A percentile compares a stretch with the other conserved stretches of the same genome.
These are phyloP conservation scores for Haplosporangium sp. DNA, from an alignment of 371 early-diverging fungal species.

Conservation along the genomic window DNA sequence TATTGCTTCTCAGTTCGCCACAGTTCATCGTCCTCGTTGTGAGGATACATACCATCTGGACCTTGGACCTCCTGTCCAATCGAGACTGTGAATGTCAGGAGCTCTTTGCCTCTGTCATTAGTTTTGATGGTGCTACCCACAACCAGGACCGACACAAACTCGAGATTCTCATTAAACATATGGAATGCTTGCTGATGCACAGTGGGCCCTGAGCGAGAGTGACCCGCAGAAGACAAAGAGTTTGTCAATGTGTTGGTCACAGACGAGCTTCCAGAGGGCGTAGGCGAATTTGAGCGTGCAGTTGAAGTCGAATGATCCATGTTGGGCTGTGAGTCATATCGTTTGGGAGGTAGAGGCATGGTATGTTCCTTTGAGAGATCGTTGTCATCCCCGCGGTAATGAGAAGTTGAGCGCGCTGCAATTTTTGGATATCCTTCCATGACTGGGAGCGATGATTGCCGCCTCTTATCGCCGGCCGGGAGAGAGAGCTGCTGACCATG, in stretches of 20 bases:
- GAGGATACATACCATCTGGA: conserved; percentile 34
- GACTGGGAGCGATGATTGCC: conserved; percentile 23
- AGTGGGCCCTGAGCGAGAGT: conserved; percentile 8
- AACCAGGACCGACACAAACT: conserved; percentile 55
- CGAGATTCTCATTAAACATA: conserved; percentile 34
- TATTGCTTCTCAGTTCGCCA: conserved; percentile 89
- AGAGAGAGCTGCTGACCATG: conserved; percentile 2
- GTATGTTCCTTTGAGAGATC: conserved; percentile 16
- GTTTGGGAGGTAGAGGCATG: conserved; percentile 28
- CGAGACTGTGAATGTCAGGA: conserved; percentile 63
- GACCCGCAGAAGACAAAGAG: conserved; percentile 1
- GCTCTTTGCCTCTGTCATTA: conserved; percentile 79
- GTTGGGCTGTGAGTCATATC: conserved; percentile 35
- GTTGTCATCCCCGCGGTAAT: conserved; percentile 30
- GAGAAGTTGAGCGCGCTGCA: conserved; percentile 40
- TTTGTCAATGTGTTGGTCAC: conserved; percentile 12
- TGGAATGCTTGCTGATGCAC: conserved; percentile 35
- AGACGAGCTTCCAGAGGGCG: conserved; percentile 48
- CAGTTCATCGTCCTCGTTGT: conserved; percentile 60
- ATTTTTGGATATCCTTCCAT: conserved; percentile 38
- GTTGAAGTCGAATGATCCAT: conserved; percentile 8
- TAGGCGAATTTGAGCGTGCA: conserved; percentile 33
- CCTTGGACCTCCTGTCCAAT: conserved; percentile 53
- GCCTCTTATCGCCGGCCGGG: conserved; percentile 17
- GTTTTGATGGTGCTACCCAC: conserved; percentile 70